Evolutionary conservation across 768 basidiomycete species (phyloP).

Genomic region (Lactifluus hygrophoroides): DNA sequence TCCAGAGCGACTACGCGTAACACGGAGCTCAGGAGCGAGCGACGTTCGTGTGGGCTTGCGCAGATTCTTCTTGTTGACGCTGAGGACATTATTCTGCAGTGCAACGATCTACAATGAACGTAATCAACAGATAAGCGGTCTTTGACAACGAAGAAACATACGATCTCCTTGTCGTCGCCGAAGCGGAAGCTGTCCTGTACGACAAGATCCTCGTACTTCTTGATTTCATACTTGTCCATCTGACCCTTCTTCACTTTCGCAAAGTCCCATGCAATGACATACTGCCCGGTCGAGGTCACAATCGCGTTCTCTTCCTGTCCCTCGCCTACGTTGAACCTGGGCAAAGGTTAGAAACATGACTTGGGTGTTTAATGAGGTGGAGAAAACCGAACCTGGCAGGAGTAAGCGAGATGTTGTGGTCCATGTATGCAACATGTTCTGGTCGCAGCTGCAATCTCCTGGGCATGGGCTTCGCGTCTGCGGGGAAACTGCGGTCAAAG

Average conservation of each 20-base stretch:
- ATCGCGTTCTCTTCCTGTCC: slow-evolving; percentile 90
- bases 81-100: slow-evolving; percentile 85
- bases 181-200: slow-evolving; percentile 98
- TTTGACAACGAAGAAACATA: slow-evolving; percentile 33
- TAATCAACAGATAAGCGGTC: slow-evolving; percentile 3
- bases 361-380: background rate
- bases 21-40: slow-evolving; percentile 39
- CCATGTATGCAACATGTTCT: slow-evolving; percentile 95
- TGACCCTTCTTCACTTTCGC: slow-evolving; percentile 88
- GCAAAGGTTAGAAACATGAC: background rate
- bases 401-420: slow-evolving; percentile 75
- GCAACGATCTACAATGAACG: slow-evolving; percentile 72
- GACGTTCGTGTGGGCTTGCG: slow-evolving; percentile 75
- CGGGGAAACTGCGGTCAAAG: slow-evolving; percentile 94
- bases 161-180: slow-evolving; percentile 94
- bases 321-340: slow-evolving; percentile 87
- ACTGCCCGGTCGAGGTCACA: slow-evolving; percentile 88
- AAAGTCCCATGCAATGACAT: slow-evolving; percentile 96
- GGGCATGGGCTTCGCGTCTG: slow-evolving; percentile 86
- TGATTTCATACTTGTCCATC: slow-evolving; percentile 90
- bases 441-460: slow-evolving; percentile 77
- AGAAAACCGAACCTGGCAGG: slow-evolving; percentile 67
- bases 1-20: slow-evolving; percentile 13
- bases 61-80: slow-evolving; percentile 89
- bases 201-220: slow-evolving; percentile 89